phyloP scores from a whole-genome alignment of 345 rosid genomes.

The Arabidopsis thaliana region TAIR10.1 NC_003070.9:3021501-3022000 shows the following conservation, averaged over 20 bases:
- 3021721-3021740: slow-evolving; percentile 22
- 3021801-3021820: slow-evolving; percentile 3
- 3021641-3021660: slow-evolving; percentile 20
- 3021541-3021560: neutral
- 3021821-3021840: neutral
- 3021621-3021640: slow-evolving; percentile 6
- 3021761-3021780: slow-evolving; percentile 22
- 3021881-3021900: slow-evolving; percentile 14
- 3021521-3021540: no score
- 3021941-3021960: slow-evolving; percentile 17
- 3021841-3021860: neutral
- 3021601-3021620: neutral
- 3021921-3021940: slow-evolving; percentile 15
- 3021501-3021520: no score
- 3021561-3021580: neutral
- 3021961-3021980: slow-evolving; percentile 23
- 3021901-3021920: slow-evolving; percentile 28
- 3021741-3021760: neutral
- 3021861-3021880: slow-evolving; percentile 25
- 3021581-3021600: no score
- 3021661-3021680: neutral
- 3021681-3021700: slow-evolving; percentile 1
- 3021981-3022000: neutral
- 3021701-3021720: slow-evolving; percentile 25
- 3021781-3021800: neutral